Conservation (phyloP, 176 grass and related monocot species). For the Typha latifolia region DNA sequence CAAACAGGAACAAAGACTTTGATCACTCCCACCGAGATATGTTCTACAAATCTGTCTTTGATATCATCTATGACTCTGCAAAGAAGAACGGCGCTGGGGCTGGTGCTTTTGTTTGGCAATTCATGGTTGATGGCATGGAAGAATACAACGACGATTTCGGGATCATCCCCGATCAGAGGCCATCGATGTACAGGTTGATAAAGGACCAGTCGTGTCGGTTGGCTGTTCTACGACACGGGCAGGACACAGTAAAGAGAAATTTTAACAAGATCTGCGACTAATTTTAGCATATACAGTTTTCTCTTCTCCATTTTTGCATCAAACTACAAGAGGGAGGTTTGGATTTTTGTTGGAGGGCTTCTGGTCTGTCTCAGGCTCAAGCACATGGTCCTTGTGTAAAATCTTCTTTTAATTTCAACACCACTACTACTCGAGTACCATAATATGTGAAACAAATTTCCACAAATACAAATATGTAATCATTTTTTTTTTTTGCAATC, state of each 20-base stretch:
- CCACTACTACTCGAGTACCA: too few species aligned
- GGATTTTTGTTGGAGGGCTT: not conserved
- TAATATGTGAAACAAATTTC: too few species aligned
- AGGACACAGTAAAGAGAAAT: constrained; percentile 19
- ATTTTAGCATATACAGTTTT: constrained; percentile 7
- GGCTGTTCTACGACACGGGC: constrained; percentile 30
- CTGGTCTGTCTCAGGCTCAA: not conserved
- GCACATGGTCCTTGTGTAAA: not conserved
- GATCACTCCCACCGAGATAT: constrained; percentile 47
- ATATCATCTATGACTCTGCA: constrained; percentile 53
- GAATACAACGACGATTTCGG: constrained; percentile 56
- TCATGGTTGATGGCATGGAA: constrained; percentile 70
- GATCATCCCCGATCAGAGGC: constrained; percentile 55
- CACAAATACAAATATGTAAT: too few species aligned
- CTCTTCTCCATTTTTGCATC: not conserved
- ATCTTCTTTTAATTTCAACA: not conserved
- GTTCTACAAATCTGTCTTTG: constrained; percentile 66
- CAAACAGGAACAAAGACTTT: constrained; percentile 43
- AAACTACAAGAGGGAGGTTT: not conserved
- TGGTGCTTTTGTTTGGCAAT: constrained; percentile 78
- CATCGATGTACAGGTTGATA: constrained; percentile 51
- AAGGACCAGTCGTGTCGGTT: constrained; percentile 82
- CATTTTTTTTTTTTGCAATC: too few species aligned
- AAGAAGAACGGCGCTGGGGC: constrained; percentile 41
- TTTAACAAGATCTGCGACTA: constrained; percentile 35